phyloP scores from a whole-genome alignment of 2,329 filamentous ascomycete species.

The Kalmusia sp. region DNA sequence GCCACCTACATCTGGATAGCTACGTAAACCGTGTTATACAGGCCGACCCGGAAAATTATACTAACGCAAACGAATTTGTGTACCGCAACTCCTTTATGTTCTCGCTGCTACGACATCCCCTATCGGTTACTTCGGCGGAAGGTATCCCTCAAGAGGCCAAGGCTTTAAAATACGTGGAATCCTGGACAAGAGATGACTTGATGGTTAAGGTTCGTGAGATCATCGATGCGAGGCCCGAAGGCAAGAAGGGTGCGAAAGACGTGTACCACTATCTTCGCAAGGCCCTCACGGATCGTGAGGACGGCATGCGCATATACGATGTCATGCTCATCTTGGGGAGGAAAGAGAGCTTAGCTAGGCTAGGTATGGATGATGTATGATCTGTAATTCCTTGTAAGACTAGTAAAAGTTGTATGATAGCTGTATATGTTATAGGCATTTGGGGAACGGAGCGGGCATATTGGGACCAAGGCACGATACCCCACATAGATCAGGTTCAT shows the following conservation, averaged over 20 bases:
- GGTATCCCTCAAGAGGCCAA: conserved; percentile 30
- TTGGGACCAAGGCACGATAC: too few relatives aligned
- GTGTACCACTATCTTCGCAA: conserved; percentile 44
- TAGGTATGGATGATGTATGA: conserved; percentile 25
- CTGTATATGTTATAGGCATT: too few relatives aligned
- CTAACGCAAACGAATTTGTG: conserved; percentile 62
- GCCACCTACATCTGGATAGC: conserved; percentile 40
- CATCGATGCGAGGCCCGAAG: conserved; percentile 33
- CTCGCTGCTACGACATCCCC: conserved; percentile 34
- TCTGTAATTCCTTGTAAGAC: background rate
- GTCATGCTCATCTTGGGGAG: conserved; percentile 43
- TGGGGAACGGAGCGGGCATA: too few relatives aligned
- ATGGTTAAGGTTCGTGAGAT: conserved; percentile 34
- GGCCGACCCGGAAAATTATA: conserved; percentile 65
- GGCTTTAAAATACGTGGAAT: conserved; percentile 21
- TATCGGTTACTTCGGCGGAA: conserved; percentile 12
- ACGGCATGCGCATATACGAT: conserved; percentile 45
- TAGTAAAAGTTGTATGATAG: background rate
- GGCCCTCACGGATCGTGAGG: conserved; percentile 37
- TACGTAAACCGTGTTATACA: conserved; percentile 61
- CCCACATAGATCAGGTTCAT: too few relatives aligned
- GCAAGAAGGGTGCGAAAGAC: conserved; percentile 33
- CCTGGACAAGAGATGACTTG: conserved; percentile 35
- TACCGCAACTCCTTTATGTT: conserved; percentile 67
- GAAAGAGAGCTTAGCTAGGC: conserved; percentile 36